Percentiles rank a stretch among this genome's conserved stretches.
Evolutionary conservation across 768 basidiomycete species (phyloP).

Genomic region (Tubosaeta sp.): DNA sequence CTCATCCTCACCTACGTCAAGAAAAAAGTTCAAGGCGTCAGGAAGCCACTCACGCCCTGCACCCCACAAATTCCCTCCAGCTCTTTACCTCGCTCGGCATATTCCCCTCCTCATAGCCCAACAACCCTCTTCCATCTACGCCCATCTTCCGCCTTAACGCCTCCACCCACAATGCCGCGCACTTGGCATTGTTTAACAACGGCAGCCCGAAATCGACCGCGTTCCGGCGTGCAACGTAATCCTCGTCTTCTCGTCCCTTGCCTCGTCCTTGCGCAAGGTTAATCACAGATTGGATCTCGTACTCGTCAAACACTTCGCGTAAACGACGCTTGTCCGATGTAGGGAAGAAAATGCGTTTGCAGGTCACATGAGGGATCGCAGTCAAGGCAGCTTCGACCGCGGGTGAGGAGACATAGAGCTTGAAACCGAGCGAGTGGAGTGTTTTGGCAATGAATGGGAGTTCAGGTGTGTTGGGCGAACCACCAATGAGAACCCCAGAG

Average conservation of each 20-base stretch:
- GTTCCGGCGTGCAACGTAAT: constrained; percentile 95
- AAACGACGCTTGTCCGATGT: constrained; percentile 94
- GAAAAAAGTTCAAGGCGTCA: neutral
- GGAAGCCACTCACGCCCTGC: constrained; percentile 43
- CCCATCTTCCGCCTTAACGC: constrained; percentile 81
- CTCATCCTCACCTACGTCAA: neutral
- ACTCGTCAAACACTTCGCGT: constrained; percentile 89
- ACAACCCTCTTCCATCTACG: constrained; percentile 57
- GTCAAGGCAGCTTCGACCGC: constrained; percentile 81
- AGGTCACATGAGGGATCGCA: constrained; percentile 67
- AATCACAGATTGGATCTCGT: constrained; percentile 91
- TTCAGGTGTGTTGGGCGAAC: constrained; percentile 84
- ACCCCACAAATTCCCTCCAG: constrained; percentile 87
- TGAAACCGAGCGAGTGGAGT: constrained; percentile 86
- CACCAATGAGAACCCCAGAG: constrained; percentile 90
- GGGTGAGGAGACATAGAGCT: constrained; percentile 84
- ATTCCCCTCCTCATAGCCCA: constrained; percentile 77
- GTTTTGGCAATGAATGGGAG: constrained; percentile 78
- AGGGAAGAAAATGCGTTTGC: constrained; percentile 94
- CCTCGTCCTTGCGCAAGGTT: constrained; percentile 85
- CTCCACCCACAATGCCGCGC: constrained; percentile 89
- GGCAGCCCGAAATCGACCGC: constrained; percentile 96
- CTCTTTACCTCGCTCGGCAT: constrained; percentile 90
- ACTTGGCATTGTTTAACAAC: constrained; percentile 84
- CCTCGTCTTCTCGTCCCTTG: constrained; percentile 76